phyloP scores from a whole-genome alignment of 1,284 basidiomycete species.

The Coniferiporia sulphurascens region DNA sequence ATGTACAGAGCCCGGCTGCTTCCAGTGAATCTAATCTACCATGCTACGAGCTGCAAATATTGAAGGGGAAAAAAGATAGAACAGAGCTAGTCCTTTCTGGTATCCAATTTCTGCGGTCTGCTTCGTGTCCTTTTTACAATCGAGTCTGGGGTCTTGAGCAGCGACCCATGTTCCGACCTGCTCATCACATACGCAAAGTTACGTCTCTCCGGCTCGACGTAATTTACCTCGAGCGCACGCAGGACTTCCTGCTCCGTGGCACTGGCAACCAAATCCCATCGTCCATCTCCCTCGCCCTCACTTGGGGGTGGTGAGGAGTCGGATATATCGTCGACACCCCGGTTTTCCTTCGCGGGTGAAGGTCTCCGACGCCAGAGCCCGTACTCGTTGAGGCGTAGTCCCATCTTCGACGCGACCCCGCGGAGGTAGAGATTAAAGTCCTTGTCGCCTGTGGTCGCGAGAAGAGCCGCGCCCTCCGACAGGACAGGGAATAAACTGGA shows the following conservation, averaged over 20 bases:
- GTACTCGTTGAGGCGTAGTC: conserved; percentile 28
- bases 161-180: conserved; percentile 2
- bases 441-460: conserved; percentile 28
- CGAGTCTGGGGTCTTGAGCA: neutral
- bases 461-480: conserved; percentile 26
- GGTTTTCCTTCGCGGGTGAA: neutral
- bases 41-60: no score
- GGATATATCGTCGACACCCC: neutral
- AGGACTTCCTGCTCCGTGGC: conserved; percentile 25
- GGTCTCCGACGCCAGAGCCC: conserved; percentile 27
- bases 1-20: no score
- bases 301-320: no score
- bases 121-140: neutral
- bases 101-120: neutral
- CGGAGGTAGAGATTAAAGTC: conserved; percentile 24
- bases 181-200: conserved; percentile 24
- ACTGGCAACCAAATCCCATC: conserved; percentile 26
- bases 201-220: conserved; percentile 24
- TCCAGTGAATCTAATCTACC: no score
- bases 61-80: no score
- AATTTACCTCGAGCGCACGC: conserved; percentile 23
- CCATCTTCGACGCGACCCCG: conserved; percentile 19
- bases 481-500: conserved; percentile 25
- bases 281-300: conserved; percentile 10
- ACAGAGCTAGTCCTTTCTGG: neutral